Base-by-base conservation (phyloP, 805 yeast genomes). In the Wickerhamomyces sydowiorum region DNA sequence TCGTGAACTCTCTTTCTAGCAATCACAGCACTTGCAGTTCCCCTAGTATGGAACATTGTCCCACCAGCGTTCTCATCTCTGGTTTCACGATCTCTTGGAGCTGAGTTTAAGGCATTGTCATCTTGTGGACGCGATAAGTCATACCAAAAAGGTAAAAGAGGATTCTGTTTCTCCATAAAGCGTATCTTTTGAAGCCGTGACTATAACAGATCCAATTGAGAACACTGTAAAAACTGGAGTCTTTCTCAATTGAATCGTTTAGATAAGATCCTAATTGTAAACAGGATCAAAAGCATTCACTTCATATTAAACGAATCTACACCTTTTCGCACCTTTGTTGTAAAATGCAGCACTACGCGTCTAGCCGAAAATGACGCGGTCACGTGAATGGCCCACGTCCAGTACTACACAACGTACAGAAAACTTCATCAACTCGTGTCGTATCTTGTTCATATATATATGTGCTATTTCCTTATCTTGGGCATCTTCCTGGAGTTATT, bases 121-220 rank as follows among this genome's bases (percentile, higher is more conserved):
- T 43, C 67, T 23, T 56, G 54, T 0, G 60, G 44, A 18, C 66
- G 50, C 2, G 74, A 65, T 2, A 66, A 57, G 44, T 65, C 69
- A 48, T 61, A 75, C 4, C 79, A 75, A 60, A 74, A 69, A 5
- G 81, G 80, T n/a, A 73, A 60, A 21, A 75, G 44, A 7, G 58
- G 57, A 29, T 50, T 44, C 47, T 48, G 45, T 27, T 33, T 24
- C 3, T 37, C 47, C 36, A 42, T 43, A 14, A 14, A 27, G 15
- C 20, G 13, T 19, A 4, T 12, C 35, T 15, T 8, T 19, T 19
- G 22, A 7, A 8, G n/a, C 29, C 8, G n/a, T 25, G 7, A n/a
- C n/a, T n/a, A n/a, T n/a, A n/a, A n/a, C n/a, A n/a, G n/a, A n/a
- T n/a, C n/a, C n/a, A n/a, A n/a, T n/a, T n/a, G n/a, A n/a, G n/a